Percentiles rank a stretch among this genome's conserved stretches.
Conservation (phyloP, 208 protist species). For the Leishmania arabica region DNA sequence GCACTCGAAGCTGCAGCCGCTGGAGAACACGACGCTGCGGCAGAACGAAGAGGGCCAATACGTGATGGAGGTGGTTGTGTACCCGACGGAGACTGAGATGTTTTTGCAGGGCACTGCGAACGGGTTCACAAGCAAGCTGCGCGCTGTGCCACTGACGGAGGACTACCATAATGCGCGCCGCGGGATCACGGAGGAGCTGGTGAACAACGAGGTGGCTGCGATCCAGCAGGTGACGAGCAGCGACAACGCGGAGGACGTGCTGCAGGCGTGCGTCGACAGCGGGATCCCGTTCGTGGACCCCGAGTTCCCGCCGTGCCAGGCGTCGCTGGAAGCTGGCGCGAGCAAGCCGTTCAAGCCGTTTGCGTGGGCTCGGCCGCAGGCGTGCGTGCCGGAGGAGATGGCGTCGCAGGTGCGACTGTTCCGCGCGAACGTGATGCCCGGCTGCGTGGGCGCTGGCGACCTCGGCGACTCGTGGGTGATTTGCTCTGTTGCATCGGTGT, state of each 20-base stretch:
- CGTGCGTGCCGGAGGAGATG: slow-evolving; percentile 58
- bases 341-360: slow-evolving; percentile 63
- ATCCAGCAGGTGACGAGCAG: slow-evolving; percentile 44
- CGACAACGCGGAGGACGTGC: slow-evolving; percentile 55
- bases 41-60: slow-evolving; percentile 38
- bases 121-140: slow-evolving; percentile 70
- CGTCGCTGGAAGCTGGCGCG: slow-evolving; percentile 47
- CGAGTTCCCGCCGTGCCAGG: slow-evolving; percentile 70
- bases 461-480: slow-evolving; percentile 81
- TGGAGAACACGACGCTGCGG: slow-evolving; percentile 56
- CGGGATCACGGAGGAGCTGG: slow-evolving; percentile 32
- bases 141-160: slow-evolving; percentile 55
- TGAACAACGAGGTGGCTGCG: slow-evolving; percentile 44
- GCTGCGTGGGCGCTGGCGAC: slow-evolving; percentile 53
- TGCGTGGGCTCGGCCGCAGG: slow-evolving; percentile 64
- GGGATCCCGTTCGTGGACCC: slow-evolving; percentile 71
- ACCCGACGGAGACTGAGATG: slow-evolving; percentile 77
- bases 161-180: slow-evolving; percentile 51
- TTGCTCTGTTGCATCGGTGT: slow-evolving; percentile 58
- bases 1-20: slow-evolving; percentile 50
- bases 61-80: slow-evolving; percentile 54
- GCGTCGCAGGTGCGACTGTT: slow-evolving; percentile 69
- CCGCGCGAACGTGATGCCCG: slow-evolving; percentile 41
- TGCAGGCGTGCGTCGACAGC: slow-evolving; percentile 56
- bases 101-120: slow-evolving; percentile 71